These are phyloP conservation scores for Citrullus amarus DNA, from an alignment of 306 rosid genomes.

Conservation along the genomic window DNA sequence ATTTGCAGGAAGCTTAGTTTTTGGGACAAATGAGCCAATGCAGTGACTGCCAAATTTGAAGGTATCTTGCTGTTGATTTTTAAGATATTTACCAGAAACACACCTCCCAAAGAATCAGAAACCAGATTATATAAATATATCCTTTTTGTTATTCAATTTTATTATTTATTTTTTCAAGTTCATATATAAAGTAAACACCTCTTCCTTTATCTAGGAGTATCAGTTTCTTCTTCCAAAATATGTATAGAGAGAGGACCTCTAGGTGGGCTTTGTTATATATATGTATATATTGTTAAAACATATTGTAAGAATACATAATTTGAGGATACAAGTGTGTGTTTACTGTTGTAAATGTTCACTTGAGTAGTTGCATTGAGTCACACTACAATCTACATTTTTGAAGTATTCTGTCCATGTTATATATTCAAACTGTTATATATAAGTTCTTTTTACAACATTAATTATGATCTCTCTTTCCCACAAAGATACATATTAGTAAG, in stretches of 20 bases:
- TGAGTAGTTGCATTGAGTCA: not conserved
- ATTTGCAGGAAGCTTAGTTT: constrained; percentile 54
- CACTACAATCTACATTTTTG: not conserved
- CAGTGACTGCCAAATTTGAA: constrained; percentile 4
- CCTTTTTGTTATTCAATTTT: not conserved
- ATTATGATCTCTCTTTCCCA: not conserved
- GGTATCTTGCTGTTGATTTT: not conserved
- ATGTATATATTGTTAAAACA: not conserved
- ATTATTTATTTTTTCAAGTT: not conserved
- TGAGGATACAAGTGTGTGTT: not conserved
- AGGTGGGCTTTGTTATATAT: not conserved
- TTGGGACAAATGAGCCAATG: constrained; percentile 26
- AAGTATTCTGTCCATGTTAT: not conserved
- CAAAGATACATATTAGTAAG: not conserved
- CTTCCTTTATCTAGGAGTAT: not conserved
- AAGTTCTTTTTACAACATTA: not conserved
- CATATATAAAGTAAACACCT: not conserved
- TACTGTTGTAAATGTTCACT: not conserved
- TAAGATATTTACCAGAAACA: not conserved
- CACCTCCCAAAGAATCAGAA: not conserved
- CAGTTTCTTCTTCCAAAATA: constrained; percentile 1
- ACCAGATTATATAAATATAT: not conserved
- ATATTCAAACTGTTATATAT: not conserved
- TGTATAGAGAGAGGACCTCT: not conserved
- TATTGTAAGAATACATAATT: not conserved